Evolutionary conservation across 2,329 filamentous ascomycete species (phyloP), one percentile per base, ranked within the genome.

Genomic region (Acrocalymma vagum): DNA sequence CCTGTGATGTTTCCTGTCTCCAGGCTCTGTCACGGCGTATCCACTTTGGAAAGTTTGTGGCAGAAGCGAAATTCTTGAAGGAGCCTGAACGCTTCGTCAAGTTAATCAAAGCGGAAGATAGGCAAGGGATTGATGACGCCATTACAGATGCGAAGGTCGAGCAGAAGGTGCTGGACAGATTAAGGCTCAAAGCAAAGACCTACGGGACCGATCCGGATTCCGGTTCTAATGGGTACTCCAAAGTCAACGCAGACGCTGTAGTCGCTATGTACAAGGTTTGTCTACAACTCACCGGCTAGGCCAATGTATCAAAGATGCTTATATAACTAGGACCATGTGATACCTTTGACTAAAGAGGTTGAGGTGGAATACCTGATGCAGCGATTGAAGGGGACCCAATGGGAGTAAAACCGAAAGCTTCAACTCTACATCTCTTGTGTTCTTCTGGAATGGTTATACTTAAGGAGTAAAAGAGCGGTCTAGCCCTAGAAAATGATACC

Each of bases 361-460:
- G 94, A 99, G 77, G 91, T 99, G 8, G 94, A 99, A 60, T 99
- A 99, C 69, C 77, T 99, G 57, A 95, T 99, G 90, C 90, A 97
- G 72, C 82, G 94, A 51, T 75, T 99, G 38, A 82, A 83, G 57
- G 75, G 73, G 3, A 78, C 75, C 0, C 45, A 77, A 51, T 78
- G 75, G 75, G 74, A 76, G 49, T 75, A 45, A 47, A n/a, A n/a
- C n/a, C n/a, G n/a, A n/a, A n/a, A n/a, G n/a, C n/a, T n/a, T n/a
- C n/a, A n/a, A n/a, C n/a, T n/a, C n/a, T n/a, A 36, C 13, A 5
- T 32, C 15, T 18, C 7, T 20, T 22, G 5, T 32, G 23, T 27
- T n/a, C n/a, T n/a, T n/a, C n/a, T n/a, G n/a, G n/a, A n/a, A n/a
- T n/a, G n/a, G n/a, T n/a, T n/a, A n/a, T n/a, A n/a, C n/a, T n/a